Conservation (phyloP, 2,329 filamentous ascomycete genomes). For the Penicillium sp. region DNA sequence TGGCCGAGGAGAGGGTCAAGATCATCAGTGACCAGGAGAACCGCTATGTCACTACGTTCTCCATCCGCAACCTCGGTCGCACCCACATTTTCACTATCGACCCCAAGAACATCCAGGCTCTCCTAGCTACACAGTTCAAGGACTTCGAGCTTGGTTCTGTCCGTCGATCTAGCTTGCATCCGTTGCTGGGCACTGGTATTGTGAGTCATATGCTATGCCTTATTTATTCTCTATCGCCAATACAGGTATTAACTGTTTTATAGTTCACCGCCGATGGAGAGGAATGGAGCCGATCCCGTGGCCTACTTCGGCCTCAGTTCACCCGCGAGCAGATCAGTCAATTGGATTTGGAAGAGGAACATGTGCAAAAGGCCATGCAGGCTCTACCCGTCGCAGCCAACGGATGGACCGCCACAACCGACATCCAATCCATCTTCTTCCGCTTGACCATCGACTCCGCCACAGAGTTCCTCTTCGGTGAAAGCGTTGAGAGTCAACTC, state of each 20-base stretch:
- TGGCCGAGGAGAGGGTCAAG: slow-evolving; percentile 21
- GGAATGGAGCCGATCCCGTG: slow-evolving; percentile 74
- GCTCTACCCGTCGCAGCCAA: slow-evolving; percentile 60
- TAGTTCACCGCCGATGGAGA: slow-evolving; percentile 68
- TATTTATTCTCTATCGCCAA: neutral
- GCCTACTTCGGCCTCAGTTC: slow-evolving; percentile 82
- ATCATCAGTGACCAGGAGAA: slow-evolving; percentile 23
- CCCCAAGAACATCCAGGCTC: slow-evolving; percentile 71
- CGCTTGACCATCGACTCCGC: slow-evolving; percentile 80
- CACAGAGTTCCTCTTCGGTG: slow-evolving; percentile 81
- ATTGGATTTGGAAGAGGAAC: slow-evolving; percentile 74
- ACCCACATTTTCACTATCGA: slow-evolving; percentile 33
- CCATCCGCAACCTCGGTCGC: slow-evolving; percentile 24
- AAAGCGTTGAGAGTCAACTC: slow-evolving; percentile 61
- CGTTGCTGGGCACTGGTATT: slow-evolving; percentile 47
- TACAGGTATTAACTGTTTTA: neutral
- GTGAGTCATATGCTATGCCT: slow-evolving; percentile 24
- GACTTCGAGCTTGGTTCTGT: slow-evolving; percentile 79
- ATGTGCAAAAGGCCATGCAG: slow-evolving; percentile 70
- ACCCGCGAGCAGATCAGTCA: slow-evolving; percentile 80
- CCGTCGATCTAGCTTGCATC: slow-evolving; percentile 60
- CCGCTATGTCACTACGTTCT: slow-evolving; percentile 28
- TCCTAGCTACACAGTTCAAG: slow-evolving; percentile 77
- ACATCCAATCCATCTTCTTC: slow-evolving; percentile 77
- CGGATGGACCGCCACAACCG: slow-evolving; percentile 53